Evolutionary conservation across 2,329 filamentous ascomycete genomes (phyloP).

Genomic region (Bipolaris gigantea): DNA sequence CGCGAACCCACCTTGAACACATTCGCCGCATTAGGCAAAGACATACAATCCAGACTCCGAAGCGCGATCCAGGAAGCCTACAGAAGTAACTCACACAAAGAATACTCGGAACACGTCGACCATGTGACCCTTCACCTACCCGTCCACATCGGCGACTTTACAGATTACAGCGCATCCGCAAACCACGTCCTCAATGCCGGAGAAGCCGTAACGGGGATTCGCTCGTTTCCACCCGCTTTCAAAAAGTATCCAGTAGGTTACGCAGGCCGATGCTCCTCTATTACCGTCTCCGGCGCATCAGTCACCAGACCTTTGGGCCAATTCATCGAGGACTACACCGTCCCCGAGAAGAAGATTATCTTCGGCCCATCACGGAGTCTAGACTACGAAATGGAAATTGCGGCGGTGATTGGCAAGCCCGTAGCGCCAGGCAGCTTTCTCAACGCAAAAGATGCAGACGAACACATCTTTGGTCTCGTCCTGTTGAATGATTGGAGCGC

Average conservation of each 20-base stretch:
- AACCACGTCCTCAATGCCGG: slow-evolving; percentile 58
- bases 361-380: slow-evolving; percentile 48
- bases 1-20: slow-evolving; percentile 49
- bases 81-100: slow-evolving; percentile 25
- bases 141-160: slow-evolving; percentile 59
- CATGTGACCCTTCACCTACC: slow-evolving; percentile 58
- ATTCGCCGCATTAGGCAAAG: slow-evolving; percentile 52
- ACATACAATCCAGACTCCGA: slow-evolving; percentile 46
- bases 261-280: slow-evolving; percentile 57
- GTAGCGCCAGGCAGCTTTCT: slow-evolving; percentile 45
- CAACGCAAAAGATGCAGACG: slow-evolving; percentile 47
- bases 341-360: slow-evolving; percentile 55
- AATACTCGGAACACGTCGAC: slow-evolving; percentile 37
- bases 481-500: slow-evolving; percentile 66
- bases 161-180: slow-evolving; percentile 59
- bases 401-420: slow-evolving; percentile 49
- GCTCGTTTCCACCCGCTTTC: slow-evolving; percentile 32
- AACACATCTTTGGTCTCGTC: slow-evolving; percentile 65
- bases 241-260: slow-evolving; percentile 54
- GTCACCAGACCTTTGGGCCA: slow-evolving; percentile 32
- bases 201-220: slow-evolving; percentile 32
- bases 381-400: slow-evolving; percentile 57
- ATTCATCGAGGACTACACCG: slow-evolving; percentile 27
- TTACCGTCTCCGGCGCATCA: slow-evolving; percentile 53
- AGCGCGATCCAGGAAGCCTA: slow-evolving; percentile 44